Evolutionary conservation across 2,329 filamentous ascomycete genomes (phyloP), one percentile per base, ranked within the genome.

Genomic region (Decorospora gaudefroyi): DNA sequence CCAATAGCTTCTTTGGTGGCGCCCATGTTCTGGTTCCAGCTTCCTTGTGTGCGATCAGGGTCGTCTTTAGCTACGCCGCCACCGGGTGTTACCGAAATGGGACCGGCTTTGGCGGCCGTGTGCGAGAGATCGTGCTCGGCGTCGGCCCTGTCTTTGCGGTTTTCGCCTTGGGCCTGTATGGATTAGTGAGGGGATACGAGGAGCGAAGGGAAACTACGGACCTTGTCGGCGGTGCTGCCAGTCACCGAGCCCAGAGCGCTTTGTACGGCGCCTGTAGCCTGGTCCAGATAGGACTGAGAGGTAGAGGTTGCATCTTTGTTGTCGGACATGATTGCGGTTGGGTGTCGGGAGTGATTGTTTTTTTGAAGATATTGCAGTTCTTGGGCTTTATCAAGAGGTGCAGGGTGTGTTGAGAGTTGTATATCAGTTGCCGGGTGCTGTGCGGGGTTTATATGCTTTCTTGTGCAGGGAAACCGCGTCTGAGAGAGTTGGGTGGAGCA

Each of bases 21-120:
- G 38, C 91, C 92, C n/a, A 91, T 65, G 4, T 90, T 95, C 74
- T 96, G 91, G 76, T 96, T 89, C 84, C 87, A 95, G 12, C 79
- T 78, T 29, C 92, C 91, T 12, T 81, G 68, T 15, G 78, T 75
- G 54, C 90, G 88, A 68, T 92, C 77, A 8, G 84, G 76, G 71
- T 88, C 78, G 71, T 96, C 89, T 57, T 81, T 78, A 51, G 85
- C 80, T 34, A 87, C 76, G 23, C 84, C 86, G 33, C 89, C 89
- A 0, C 83, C 81, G 36, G 84, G 76, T 8, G 85, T 85, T 45
- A 88, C 78, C 16, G 85, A 82, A 67, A 85, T 76, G 48, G 86
- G 84, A 4, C 87, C 90, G n/a, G 86, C 68, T 70, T 90, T 92
- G 55, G 79, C 79, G 11, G 87, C 80, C 4, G 86, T 80, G 68